Evolutionary conservation across 2,329 filamentous ascomycete species (phyloP), one percentile per base, ranked within the genome.

Genomic region (Talaromyces sp.): DNA sequence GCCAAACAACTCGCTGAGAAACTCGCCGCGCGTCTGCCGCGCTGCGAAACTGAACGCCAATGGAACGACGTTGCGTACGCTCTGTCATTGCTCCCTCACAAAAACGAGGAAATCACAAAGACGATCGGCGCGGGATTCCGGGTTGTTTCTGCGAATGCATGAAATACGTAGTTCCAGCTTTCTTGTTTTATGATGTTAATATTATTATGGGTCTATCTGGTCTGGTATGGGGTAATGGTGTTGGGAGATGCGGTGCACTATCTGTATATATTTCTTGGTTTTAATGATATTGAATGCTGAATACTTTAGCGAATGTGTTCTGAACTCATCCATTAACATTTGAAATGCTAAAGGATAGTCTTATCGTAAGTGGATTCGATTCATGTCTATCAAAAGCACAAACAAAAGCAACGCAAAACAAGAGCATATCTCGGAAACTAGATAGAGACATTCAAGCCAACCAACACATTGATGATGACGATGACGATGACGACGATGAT

Each of bases 61-160:
- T 99, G 95, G 95, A 96, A 93, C 71, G 95, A 99, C 77, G 93
- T 98, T 50, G 91, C 93, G 0, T 99, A 92, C 79, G 93, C 93
- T 3, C 78, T 99, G 62, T 91, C 91, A 2, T 77, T 97, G 62
- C 78, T 99, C 60, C 93, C 92, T 70, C 95, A 99, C 67, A 80
- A 80, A 67, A 78, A 78, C 58, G 78, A 80, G 64, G 78, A 80
- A 6, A 80, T 80, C 57, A 65, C 72, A 5, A 78, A 77, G 67
- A 74, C 71, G 17, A 65, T 80, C 24, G 70, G 67, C 38, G 73
- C 75, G 55, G 78, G 78, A 24, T 81, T 78, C 65, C 88, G 86
- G 72, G 77, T 93, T 56, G 82, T 93, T 53, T 85, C 86, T 67
- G 80, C 83, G 19, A 75, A 81, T 64, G 86, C 85, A 62, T 89